Percentiles rank a stretch among this genome's conserved stretches.
These are phyloP conservation scores for Knoxdaviesia capensis DNA, from an alignment of 2,329 filamentous ascomycete genomes.

Conservation along the genomic window DNA sequence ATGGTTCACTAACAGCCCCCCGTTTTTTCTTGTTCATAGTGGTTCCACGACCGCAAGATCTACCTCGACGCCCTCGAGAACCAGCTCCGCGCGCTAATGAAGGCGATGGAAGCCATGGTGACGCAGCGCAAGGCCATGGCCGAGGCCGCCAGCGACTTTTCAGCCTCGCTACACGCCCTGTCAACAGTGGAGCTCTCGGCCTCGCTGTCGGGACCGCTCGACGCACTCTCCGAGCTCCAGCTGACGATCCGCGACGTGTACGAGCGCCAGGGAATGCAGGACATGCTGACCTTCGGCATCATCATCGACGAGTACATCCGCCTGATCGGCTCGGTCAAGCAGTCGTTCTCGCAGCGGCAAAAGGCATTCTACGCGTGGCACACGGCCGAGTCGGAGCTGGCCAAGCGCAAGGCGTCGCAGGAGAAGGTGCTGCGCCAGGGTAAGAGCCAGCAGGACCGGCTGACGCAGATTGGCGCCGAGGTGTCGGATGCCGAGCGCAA, in stretches of 20 bases:
- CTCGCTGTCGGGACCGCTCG: slow-evolving; percentile 68
- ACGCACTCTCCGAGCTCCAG: slow-evolving; percentile 82
- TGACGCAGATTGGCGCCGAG: slow-evolving; percentile 82
- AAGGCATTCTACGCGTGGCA: slow-evolving; percentile 96
- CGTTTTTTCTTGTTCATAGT: slow-evolving; percentile 25
- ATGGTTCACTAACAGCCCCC: slow-evolving; percentile 4
- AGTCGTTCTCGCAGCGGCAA: slow-evolving; percentile 77
- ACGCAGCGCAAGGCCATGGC: slow-evolving; percentile 81
- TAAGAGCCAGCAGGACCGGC: slow-evolving; percentile 83
- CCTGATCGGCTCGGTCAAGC: slow-evolving; percentile 85
- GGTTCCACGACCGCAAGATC: slow-evolving; percentile 92
- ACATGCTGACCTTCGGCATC: slow-evolving; percentile 87
- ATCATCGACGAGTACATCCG: slow-evolving; percentile 98
- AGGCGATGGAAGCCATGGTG: slow-evolving; percentile 86
- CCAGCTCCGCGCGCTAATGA: slow-evolving; percentile 75
- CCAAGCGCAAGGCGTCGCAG: slow-evolving; percentile 73
- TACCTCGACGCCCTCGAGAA: slow-evolving; percentile 89
- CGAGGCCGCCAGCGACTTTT: slow-evolving; percentile 86
- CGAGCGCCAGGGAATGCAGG: slow-evolving; percentile 90
- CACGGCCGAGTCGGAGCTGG: slow-evolving; percentile 67
- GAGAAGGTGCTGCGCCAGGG: slow-evolving; percentile 93
- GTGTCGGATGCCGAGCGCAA: slow-evolving; percentile 89
- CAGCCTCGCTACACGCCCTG: slow-evolving; percentile 75
- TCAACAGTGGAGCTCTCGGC: slow-evolving; percentile 86
- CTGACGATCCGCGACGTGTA: slow-evolving; percentile 88